A percentile compares a stretch with the other conserved stretches of the same genome.
Evolutionary conservation across 2,329 filamentous ascomycete species (phyloP).

Genomic region (Penicillium psychrosexuale): DNA sequence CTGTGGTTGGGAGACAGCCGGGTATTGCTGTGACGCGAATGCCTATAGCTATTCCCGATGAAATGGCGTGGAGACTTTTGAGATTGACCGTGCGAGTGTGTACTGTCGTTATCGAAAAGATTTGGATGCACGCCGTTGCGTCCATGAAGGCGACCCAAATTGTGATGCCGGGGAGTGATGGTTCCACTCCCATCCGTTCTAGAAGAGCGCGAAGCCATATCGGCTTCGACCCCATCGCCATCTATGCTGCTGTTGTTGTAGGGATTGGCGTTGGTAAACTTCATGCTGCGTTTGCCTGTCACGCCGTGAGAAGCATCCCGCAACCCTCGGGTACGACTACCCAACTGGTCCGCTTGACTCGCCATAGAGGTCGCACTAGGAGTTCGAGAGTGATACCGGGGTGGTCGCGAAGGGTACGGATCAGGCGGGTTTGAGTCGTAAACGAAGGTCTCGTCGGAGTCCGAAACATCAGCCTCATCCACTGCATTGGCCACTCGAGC

Average conservation of each 20-base stretch:
- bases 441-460: conserved; percentile 97
- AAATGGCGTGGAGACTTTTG: conserved; percentile 60
- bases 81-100: conserved; percentile 62
- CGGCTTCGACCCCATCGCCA: conserved; percentile 66
- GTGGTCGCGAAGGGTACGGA: conserved; percentile 55
- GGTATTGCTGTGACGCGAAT: conserved; percentile 69
- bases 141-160: conserved; percentile 70
- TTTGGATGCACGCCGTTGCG: conserved; percentile 67
- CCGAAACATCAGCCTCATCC: conserved; percentile 91
- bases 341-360: conserved; percentile 47
- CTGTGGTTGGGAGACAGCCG: conserved; percentile 53
- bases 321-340: conserved; percentile 59
- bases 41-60: conserved; percentile 54
- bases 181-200: conserved; percentile 57
- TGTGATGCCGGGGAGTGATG: conserved; percentile 69
- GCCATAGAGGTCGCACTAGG: conserved; percentile 82
- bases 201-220: conserved; percentile 57
- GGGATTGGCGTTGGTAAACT: conserved; percentile 68
- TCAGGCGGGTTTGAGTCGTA: conserved; percentile 92
- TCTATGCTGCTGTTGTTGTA: conserved; percentile 61
- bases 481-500: conserved; percentile 94
- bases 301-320: conserved; percentile 63
- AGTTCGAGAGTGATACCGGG: conserved; percentile 86
- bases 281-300: conserved; percentile 87
- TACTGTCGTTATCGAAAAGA: conserved; percentile 68